phyloP scores from a whole-genome alignment of 257 asterid genomes.

The Asclepias syriaca region DNA sequence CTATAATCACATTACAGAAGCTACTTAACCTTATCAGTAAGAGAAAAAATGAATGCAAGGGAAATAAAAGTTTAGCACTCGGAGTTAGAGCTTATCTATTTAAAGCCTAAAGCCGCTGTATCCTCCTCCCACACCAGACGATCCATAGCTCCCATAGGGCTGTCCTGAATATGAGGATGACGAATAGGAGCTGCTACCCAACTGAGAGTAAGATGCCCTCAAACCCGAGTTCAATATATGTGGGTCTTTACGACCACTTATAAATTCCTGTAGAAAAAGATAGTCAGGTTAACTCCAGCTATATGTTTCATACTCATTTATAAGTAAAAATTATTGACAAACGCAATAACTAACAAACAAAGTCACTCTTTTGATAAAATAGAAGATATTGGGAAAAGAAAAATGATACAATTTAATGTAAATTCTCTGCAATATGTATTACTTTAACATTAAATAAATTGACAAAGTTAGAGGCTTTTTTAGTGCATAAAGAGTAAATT shows the following conservation, averaged over 20 bases:
- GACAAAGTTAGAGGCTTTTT: not conserved
- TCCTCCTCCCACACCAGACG: slow-evolving; percentile 70
- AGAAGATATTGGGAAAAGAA: too few species aligned
- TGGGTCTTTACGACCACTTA: slow-evolving; percentile 50
- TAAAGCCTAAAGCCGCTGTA: slow-evolving; percentile 53
- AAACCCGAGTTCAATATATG: slow-evolving; percentile 34
- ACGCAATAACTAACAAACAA: not conserved
- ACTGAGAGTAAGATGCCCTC: slow-evolving; percentile 56
- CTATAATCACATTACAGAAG: not conserved
- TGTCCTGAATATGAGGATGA: slow-evolving; percentile 47
- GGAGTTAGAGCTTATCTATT: slow-evolving; percentile 1
- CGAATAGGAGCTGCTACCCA: slow-evolving; percentile 47
- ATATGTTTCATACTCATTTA: not conserved
- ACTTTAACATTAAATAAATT: too few species aligned
- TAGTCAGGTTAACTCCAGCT: not conserved
- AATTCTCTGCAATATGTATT: too few species aligned
- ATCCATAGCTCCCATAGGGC: slow-evolving; percentile 52
- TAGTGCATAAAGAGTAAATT: not conserved
- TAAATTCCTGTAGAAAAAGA: slow-evolving; percentile 49
- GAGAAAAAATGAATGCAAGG: not conserved
- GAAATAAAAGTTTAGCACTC: not conserved
- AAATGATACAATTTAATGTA: not conserved
- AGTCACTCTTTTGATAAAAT: too few species aligned
- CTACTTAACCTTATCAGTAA: not conserved
- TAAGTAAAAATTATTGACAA: not conserved